Conservation (phyloP, 352 stramenopile genomes). For the Phytophthora capsici region DNA sequence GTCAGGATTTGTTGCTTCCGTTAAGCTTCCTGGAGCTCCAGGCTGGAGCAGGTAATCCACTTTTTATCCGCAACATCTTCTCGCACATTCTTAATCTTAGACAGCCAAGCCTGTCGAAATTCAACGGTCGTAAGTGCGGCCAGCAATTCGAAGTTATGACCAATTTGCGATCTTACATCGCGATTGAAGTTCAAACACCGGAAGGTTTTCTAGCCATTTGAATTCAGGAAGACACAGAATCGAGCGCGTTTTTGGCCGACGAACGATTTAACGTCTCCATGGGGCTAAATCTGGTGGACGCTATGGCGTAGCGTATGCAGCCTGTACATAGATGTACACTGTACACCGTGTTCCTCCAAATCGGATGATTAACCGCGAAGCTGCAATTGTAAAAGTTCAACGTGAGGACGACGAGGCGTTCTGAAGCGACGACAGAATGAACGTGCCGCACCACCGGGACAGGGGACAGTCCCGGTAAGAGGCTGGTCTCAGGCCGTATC, state of each 20-base stretch:
- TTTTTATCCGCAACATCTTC: too few relatives aligned
- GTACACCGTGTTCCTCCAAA: slow-evolving; percentile 2
- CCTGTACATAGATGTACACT: slow-evolving; percentile 1
- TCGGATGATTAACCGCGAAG: background rate
- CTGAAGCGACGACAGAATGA: background rate
- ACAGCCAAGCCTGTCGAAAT: too few relatives aligned
- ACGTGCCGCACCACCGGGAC: background rate
- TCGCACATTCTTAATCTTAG: too few relatives aligned
- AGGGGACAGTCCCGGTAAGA: background rate
- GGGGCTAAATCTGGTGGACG: slow-evolving; percentile 11
- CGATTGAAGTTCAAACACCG: background rate
- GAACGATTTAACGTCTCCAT: slow-evolving; percentile 3
- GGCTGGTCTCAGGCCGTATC: slow-evolving; percentile 2
- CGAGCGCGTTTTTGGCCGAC: slow-evolving; percentile 1
- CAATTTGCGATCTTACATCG: background rate
- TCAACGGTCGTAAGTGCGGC: too few relatives aligned
- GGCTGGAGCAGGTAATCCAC: too few relatives aligned
- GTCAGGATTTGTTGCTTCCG: too few relatives aligned
- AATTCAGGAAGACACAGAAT: slow-evolving; percentile 10
- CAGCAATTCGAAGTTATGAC: too few relatives aligned
- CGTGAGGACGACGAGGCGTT: background rate
- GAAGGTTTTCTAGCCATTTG: slow-evolving; percentile 7
- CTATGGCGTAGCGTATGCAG: background rate
- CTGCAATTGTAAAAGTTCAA: slow-evolving; percentile 8
- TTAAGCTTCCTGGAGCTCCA: too few relatives aligned